A percentile compares a stretch with the other conserved stretches of the same genome.
Evolutionary conservation across 169 alveolate genomes (phyloP).

Genomic region (Eimeria zaria): DNA sequence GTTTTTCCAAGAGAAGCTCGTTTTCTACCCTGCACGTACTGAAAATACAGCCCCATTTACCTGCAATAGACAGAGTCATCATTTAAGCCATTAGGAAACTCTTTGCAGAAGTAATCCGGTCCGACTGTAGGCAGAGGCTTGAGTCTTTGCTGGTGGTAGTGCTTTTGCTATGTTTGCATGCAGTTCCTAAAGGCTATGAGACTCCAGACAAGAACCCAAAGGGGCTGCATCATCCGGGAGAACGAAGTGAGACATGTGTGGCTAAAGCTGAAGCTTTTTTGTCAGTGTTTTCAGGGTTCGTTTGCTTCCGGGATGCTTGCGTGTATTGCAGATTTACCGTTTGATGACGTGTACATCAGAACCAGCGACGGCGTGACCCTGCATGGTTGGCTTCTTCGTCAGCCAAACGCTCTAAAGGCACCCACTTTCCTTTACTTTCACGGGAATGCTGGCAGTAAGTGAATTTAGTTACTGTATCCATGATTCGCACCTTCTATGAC

Average conservation of each 20-base stretch:
- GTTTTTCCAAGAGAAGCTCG: slow-evolving; percentile 79
- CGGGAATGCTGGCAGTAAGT: slow-evolving; percentile 85
- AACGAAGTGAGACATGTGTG: slow-evolving; percentile 10
- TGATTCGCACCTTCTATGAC: background rate
- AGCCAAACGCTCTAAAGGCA: slow-evolving; percentile 59
- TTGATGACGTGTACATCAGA: slow-evolving; percentile 66
- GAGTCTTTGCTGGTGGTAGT: background rate
- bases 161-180: background rate
- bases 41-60: background rate
- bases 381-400: slow-evolving; percentile 70
- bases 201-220: slow-evolving; percentile 47
- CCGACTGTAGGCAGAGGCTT: background rate
- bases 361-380: slow-evolving; percentile 81
- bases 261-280: background rate
- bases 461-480: background rate
- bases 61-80: background rate
- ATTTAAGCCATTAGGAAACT: background rate
- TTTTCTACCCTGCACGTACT: slow-evolving; percentile 73
- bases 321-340: slow-evolving; percentile 68
- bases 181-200: slow-evolving; percentile 69
- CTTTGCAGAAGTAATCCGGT: background rate
- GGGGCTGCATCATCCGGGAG: slow-evolving; percentile 66
- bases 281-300: background rate
- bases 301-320: background rate
- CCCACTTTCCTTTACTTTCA: slow-evolving; percentile 84